phyloP scores from a whole-genome alignment of 2,329 filamentous ascomycete genomes.

The Thermoascus crustaceus region DNA sequence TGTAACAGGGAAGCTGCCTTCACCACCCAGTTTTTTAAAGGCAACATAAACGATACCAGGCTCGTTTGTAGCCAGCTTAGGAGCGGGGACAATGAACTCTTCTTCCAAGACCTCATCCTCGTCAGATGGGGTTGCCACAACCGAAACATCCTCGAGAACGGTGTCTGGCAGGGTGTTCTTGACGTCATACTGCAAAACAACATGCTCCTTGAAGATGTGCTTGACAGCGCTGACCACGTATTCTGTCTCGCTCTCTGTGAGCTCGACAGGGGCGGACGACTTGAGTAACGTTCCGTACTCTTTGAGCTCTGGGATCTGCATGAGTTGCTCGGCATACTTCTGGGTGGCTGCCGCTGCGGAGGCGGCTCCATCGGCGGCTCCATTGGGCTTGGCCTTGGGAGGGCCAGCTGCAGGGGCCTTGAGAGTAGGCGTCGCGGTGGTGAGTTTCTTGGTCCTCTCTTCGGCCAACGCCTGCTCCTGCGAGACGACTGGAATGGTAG shows the following conservation, averaged over 20 bases:
- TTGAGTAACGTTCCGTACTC: conserved; percentile 87
- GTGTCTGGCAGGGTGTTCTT: conserved; percentile 94
- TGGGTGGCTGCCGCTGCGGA: conserved; percentile 73
- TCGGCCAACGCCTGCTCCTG: conserved; percentile 94
- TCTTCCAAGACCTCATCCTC: conserved; percentile 72
- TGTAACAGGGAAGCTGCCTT: conserved; percentile 65
- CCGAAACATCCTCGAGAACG: conserved; percentile 79
- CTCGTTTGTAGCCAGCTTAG: conserved; percentile 73
- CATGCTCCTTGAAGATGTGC: conserved; percentile 94
- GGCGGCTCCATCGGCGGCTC: conserved; percentile 65
- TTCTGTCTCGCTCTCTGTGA: conserved; percentile 95
- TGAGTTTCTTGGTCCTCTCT: conserved; percentile 95
- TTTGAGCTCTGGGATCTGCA: conserved; percentile 83
- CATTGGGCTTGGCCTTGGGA: conserved; percentile 59
- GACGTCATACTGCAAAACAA: conserved; percentile 93
- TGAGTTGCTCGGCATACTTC: conserved; percentile 79
- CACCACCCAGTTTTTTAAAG: conserved; percentile 75
- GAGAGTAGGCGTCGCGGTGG: conserved; percentile 80
- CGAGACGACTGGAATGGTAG: conserved; percentile 83
- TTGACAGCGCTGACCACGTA: conserved; percentile 92
- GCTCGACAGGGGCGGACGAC: conserved; percentile 74
- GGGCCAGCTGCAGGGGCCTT: conserved; percentile 82
- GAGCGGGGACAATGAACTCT: conserved; percentile 85
- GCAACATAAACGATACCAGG: conserved; percentile 92
- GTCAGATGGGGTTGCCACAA: conserved; percentile 69